A percentile compares a stretch with the other conserved stretches of the same genome.
phyloP scores from a whole-genome alignment of 176 grass and related monocot species.

The Canna indica region DNA sequence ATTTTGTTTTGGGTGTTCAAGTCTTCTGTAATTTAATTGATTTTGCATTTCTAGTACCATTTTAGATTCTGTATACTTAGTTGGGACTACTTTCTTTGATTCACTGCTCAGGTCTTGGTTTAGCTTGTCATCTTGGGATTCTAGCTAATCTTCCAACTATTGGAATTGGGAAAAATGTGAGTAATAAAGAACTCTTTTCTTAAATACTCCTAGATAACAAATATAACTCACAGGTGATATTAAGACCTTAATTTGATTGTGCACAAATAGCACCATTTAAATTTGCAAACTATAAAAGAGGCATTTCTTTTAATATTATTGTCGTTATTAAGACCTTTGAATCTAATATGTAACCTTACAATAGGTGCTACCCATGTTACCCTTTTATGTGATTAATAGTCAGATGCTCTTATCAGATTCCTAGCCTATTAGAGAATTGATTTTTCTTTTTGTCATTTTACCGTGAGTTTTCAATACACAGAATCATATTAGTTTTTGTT shows the following conservation, averaged over 20 bases:
- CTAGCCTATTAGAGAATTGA: not conserved
- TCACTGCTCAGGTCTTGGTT: constrained; percentile 73
- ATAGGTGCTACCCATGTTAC: not conserved
- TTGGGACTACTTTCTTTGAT: constrained; percentile 4
- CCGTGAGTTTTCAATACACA: not conserved
- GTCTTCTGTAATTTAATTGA: not conserved
- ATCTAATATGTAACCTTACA: not conserved
- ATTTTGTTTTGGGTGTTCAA: not conserved
- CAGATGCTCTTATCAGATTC: not conserved
- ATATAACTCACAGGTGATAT: not conserved
- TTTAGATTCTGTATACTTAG: not conserved
- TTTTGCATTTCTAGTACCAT: not conserved
- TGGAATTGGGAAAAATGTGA: constrained; percentile 90
- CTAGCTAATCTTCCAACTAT: constrained; percentile 63
- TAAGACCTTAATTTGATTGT: not conserved
- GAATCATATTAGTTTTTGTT: not conserved
- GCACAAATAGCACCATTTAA: not conserved
- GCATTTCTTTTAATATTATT: not conserved
- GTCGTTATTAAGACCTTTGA: not conserved
- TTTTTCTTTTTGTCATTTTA: not conserved
- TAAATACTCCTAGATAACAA: not conserved
- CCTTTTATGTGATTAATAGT: not conserved
- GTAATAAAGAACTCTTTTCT: constrained; percentile 10
- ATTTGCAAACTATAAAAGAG: not conserved
- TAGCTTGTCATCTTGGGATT: constrained; percentile 88